Percentiles rank a stretch among this genome's conserved stretches.
Evolutionary conservation across 1,284 basidiomycete species (phyloP).

Genomic region (Moesziomyces aphidis): DNA sequence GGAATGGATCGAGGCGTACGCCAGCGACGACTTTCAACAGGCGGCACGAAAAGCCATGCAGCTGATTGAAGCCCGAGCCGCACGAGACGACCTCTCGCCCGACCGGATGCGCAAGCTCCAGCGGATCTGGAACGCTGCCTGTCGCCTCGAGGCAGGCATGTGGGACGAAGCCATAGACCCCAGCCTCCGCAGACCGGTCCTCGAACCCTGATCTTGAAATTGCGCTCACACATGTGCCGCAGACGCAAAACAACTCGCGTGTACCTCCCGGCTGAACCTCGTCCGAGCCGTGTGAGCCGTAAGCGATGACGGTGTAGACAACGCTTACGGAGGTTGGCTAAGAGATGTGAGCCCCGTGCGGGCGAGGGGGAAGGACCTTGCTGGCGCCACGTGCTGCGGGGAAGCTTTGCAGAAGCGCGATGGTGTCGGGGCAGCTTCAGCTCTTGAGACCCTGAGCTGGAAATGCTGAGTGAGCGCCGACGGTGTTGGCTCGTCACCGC

Average conservation of each 20-base stretch:
- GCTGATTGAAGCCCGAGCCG: slow-evolving; percentile 68
- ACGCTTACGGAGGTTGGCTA: neutral
- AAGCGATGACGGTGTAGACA: neutral
- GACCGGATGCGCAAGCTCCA: slow-evolving; percentile 77
- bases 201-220: slow-evolving; percentile 23
- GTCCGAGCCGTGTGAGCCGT: too few relatives aligned
- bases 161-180: slow-evolving; percentile 82
- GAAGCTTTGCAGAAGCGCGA: neutral
- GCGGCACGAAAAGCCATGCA: slow-evolving; percentile 80
- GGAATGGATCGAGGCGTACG: slow-evolving; percentile 86
- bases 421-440: too few relatives aligned
- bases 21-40: slow-evolving; percentile 77
- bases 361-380: too few relatives aligned
- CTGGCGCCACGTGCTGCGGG: too few relatives aligned
- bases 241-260: slow-evolving; percentile 1
- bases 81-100: slow-evolving; percentile 76
- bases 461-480: neutral
- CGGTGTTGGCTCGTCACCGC: too few relatives aligned
- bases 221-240: neutral
- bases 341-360: neutral
- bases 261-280: neutral
- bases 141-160: slow-evolving; percentile 83
- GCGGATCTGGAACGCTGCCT: slow-evolving; percentile 80
- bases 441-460: too few relatives aligned
- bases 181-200: slow-evolving; percentile 17